Conservation (phyloP, 2,329 filamentous ascomycete species). For the Botrytis byssoidea region DNA sequence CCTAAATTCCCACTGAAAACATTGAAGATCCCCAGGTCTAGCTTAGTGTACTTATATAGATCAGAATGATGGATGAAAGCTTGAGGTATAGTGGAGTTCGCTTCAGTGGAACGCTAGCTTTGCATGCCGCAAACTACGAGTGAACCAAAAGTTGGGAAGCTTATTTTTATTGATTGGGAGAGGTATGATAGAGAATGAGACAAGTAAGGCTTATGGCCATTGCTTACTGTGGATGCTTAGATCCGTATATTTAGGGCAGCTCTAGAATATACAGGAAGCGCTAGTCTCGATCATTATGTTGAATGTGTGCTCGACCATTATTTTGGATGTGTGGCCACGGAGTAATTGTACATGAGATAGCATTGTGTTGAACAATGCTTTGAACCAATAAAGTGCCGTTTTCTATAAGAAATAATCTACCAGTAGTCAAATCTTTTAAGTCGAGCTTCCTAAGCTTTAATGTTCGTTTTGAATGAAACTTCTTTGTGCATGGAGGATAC, state of each 20-base stretch:
- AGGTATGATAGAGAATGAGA: background rate
- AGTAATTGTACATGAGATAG: background rate
- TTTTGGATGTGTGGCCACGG: background rate
- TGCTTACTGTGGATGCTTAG: background rate
- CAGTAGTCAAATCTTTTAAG: background rate
- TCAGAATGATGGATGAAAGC: background rate
- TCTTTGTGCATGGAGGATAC: background rate
- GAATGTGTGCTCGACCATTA: too few species aligned
- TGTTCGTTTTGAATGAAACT: background rate
- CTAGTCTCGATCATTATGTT: background rate
- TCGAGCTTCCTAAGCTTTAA: background rate
- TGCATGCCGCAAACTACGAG: background rate
- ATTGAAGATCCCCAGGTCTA: background rate
- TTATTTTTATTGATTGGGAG: background rate
- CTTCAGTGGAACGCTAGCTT: background rate
- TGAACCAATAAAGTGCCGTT: too few species aligned
- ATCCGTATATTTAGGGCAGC: too few species aligned
- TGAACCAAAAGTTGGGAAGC: background rate
- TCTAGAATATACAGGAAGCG: background rate
- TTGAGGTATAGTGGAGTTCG: background rate
- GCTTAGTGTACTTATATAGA: background rate
- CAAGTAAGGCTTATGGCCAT: background rate
- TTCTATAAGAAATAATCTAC: background rate
- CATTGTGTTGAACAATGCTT: background rate
- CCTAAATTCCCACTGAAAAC: background rate